Conservation (phyloP, 2,329 filamentous ascomycete genomes). For the Incumbomyces delicatus region DNA sequence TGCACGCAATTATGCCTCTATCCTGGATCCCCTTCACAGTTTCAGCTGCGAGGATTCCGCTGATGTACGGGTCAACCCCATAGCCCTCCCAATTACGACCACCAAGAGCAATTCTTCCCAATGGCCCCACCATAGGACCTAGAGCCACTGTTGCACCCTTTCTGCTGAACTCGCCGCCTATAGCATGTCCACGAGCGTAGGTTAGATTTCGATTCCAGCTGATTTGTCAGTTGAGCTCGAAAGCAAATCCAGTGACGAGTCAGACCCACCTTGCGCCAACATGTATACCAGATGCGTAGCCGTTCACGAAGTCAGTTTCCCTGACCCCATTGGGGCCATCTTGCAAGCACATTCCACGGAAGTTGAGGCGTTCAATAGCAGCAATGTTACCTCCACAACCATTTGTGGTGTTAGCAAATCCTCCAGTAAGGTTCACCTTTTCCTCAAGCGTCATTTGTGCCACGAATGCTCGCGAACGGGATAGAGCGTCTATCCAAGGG, state of each 20-base stretch:
- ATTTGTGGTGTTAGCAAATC: slow-evolving; percentile 12
- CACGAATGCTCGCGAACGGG: slow-evolving; percentile 9
- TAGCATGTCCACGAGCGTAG: slow-evolving; percentile 41
- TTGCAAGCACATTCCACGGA: slow-evolving; percentile 32
- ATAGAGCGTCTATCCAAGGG: slow-evolving; percentile 13
- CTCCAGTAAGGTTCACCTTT: slow-evolving; percentile 15
- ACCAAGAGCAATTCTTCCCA: slow-evolving; percentile 32
- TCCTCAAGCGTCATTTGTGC: slow-evolving; percentile 16
- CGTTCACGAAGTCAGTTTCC: slow-evolving; percentile 34
- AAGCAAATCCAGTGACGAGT: no score
- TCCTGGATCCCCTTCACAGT: slow-evolving; percentile 38
- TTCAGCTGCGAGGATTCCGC: slow-evolving; percentile 32
- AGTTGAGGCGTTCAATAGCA: slow-evolving; percentile 26
- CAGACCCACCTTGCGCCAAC: slow-evolving; percentile 26
- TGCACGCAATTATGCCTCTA: slow-evolving; percentile 32
- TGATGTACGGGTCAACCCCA: slow-evolving; percentile 32
- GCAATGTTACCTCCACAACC: slow-evolving; percentile 30
- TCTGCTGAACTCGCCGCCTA: slow-evolving; percentile 48
- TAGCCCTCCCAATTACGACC: slow-evolving; percentile 40
- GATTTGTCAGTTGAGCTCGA: no score
- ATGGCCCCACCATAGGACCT: slow-evolving; percentile 34
- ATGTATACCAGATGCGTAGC: slow-evolving; percentile 34
- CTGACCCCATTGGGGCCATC: slow-evolving; percentile 35
- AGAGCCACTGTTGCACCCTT: slow-evolving; percentile 41
- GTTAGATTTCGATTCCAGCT: slow-evolving; percentile 47